Conservation (phyloP, 768 basidiomycete genomes). For the Mycena alexandri region DNA sequence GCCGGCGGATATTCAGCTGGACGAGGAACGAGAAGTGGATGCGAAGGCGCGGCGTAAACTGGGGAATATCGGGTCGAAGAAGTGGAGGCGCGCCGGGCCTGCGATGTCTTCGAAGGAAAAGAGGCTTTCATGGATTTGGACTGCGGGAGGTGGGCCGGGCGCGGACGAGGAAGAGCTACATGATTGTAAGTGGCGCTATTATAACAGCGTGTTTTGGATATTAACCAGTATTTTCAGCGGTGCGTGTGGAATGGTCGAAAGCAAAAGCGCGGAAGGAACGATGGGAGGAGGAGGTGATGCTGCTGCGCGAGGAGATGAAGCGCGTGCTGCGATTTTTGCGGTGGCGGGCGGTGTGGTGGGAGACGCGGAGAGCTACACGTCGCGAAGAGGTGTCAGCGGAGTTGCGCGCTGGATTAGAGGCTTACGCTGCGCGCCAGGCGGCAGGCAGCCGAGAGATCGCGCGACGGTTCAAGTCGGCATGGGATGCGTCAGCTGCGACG, state of each 20-base stretch:
- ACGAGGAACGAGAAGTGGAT: too few species aligned
- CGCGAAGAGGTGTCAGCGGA: neutral
- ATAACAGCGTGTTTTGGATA: too few species aligned
- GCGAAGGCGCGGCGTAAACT: too few species aligned
- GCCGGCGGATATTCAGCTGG: too few species aligned
- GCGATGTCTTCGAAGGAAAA: neutral
- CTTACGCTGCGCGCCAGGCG: conserved; percentile 8
- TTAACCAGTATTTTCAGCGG: conserved; percentile 4
- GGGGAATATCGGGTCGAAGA: too few species aligned
- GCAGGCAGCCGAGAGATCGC: neutral
- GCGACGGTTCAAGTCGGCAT: neutral
- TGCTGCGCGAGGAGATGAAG: conserved; percentile 40
- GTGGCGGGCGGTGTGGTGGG: conserved; percentile 8
- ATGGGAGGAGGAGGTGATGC: conserved; percentile 41
- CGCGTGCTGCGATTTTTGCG: conserved; percentile 10
- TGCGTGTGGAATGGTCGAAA: conserved; percentile 42
- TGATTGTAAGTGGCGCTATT: conserved; percentile 15
- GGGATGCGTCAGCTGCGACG: neutral
- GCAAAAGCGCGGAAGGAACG: conserved; percentile 8
- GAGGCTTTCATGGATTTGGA: conserved; percentile 28
- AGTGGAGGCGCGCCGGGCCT: too few species aligned
- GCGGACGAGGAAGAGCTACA: conserved; percentile 14
- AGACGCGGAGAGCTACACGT: neutral
- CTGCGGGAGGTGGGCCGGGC: neutral
- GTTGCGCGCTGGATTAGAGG: conserved; percentile 5